Percentiles rank a stretch among this genome's conserved stretches.
Evolutionary conservation across 345 rosid genomes (phyloP).

Genomic region (Barbarea vulgaris): DNA sequence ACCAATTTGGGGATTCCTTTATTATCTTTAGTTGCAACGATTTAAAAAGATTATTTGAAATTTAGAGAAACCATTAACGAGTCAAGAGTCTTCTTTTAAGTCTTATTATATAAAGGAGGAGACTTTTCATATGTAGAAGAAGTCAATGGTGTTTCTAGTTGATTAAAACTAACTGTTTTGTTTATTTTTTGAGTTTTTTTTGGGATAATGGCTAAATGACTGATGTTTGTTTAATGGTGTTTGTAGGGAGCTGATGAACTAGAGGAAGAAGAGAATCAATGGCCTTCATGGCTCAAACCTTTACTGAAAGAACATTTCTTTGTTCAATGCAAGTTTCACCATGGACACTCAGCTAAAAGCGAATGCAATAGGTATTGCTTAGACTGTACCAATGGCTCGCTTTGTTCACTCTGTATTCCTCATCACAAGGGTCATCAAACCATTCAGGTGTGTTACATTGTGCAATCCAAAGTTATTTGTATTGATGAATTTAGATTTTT

Average conservation of each 20-base stretch:
- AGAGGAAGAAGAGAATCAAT: constrained; percentile 59
- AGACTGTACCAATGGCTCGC: constrained; percentile 75
- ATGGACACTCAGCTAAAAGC: constrained; percentile 76
- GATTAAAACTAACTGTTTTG: background rate
- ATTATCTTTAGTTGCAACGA: background rate
- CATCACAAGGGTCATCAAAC: constrained; percentile 72
- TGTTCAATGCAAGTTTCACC: constrained; percentile 70
- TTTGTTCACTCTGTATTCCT: constrained; percentile 72
- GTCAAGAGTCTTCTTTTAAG: constrained; percentile 10
- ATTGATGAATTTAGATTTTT: background rate
- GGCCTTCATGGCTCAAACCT: constrained; percentile 89
- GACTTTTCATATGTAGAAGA: constrained; percentile 9
- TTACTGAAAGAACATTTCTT: constrained; percentile 69
- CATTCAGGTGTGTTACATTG: constrained; percentile 63
- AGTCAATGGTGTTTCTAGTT: constrained; percentile 20
- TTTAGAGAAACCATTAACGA: background rate
- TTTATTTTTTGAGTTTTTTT: background rate
- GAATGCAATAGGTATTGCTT: constrained; percentile 98
- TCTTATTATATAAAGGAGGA: constrained; percentile 7
- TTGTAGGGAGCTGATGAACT: background rate
- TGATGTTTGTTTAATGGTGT: constrained; percentile 10
- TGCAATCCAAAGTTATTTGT: background rate
- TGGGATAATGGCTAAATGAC: constrained; percentile 12
- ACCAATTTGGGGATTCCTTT: constrained; percentile 11
- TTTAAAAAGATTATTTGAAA: background rate